Base-by-base conservation (phyloP, 2,329 filamentous ascomycete genomes). In the Botrytis squamosa region DNA sequence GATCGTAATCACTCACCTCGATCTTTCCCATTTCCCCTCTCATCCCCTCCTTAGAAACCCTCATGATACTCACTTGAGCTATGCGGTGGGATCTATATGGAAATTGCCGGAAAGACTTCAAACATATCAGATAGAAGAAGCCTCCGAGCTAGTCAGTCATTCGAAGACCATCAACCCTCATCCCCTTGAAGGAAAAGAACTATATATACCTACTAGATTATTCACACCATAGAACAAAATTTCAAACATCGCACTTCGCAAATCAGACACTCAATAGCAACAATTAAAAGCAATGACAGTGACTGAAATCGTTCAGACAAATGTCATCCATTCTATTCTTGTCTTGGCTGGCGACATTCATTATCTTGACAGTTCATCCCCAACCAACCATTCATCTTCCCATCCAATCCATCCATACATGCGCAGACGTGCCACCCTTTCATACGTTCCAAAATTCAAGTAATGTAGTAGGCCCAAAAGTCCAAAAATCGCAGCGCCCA, bases 401-500 rank as follows among this genome's bases (percentile, higher is more conserved):
- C 25, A 55, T 68, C 33, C 46, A 40, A 40, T 68, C 22, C 46
- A 40, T 46, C 16, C 64, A 25, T 67, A 52, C 64, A 49, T 18
- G 22, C 29, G 12, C 44, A 52, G 4, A 12, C 36, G 29, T n/a
- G 25, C 12, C 49, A 6, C 49, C 12, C 25, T 52, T 63, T n/a
- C 25, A 20, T 64, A 44, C 62, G 18, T 64, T 7, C 38, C 62
- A 55, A 40, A 40, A 55, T 68, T 36, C 36, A 68, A 57, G 49
- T 57, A 25, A 55, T 55, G 5, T 55, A 40, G 33, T 40, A 40
- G 49, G 36, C 40, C 46, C 65, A 68, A 57, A 68, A n/a, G 36
- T 68, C 65, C 25, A n/a, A 55, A 68, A 38, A 22, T 40, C n/a
- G 52, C n/a, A 57, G 52, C n/a, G 52, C n/a, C 62, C n/a, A 64